Base-by-base conservation (phyloP, 306 rosid genomes). In the Prunus mira region DNA sequence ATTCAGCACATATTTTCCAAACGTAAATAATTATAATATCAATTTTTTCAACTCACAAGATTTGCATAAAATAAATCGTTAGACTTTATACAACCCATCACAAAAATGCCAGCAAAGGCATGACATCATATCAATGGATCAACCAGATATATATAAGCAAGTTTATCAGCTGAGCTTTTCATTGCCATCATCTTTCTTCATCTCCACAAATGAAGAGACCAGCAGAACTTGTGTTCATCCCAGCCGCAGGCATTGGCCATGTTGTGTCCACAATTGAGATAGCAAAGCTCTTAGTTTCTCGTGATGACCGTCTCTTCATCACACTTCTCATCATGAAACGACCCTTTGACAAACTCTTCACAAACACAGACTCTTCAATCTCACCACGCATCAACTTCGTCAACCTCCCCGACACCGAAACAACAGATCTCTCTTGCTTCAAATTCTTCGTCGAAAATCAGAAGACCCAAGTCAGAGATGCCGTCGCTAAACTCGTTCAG, bases 181-280 rank as follows among this genome's bases (percentile, higher is more conserved):
- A 51, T 6, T 3, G 10, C 19, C 7, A 3, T 17, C 54, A 10
- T 19, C 60, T 25, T 56, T 17, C 58, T 47, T 13, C 17, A 18
- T 46, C 73, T 32, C 30, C 43, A 38, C 43, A 38, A 38, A 72
- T 79, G 76, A 73, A 82, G 65, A 47, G 51, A 28, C 73, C 83
- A 30, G 73, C 83, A 24, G 82, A 80, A 61, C 22, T 91, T 5
- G 86, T 89, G 65, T 80, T 89, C 64, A 78, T 89, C 27, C 93
- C 88, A 3, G 3, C 3, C 28, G 84, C 88, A 0, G 89, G 81
- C 1, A 38, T 47, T 0, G 83, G 97, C 55, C 95, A 89, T 72
- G 65, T 88, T 0, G 68, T 32, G 0, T 73, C 9, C 9, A 7
- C 43, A 38, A 38, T 38, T 38, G 43, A 38, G 43, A 38, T 38